Percentiles rank a stretch among this genome's conserved stretches.
Conservation (phyloP, 805 yeast genomes). For the fission yeast (Schizosaccharomyces pombe) region ASM294v3 CU329670.1:2145501-2146000, state of each 20-base stretch:
- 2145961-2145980: constrained; percentile 44
- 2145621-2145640: neutral
- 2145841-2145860: neutral
- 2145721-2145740: constrained; percentile 30
- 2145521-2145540: no score
- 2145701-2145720: constrained; percentile 3
- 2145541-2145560: no score
- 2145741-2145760: constrained; percentile 54
- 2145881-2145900: neutral
- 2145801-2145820: neutral
- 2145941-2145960: constrained; percentile 48
- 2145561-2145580: no score
- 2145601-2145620: neutral
- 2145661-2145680: neutral
- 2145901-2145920: no score
- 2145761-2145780: constrained; percentile 48
- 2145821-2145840: neutral
- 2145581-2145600: no score
- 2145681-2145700: neutral
- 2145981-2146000: constrained; percentile 28
- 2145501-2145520: no score
- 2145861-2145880: neutral
- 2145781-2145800: neutral
- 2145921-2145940: constrained; percentile 44
- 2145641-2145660: no score